Base-by-base conservation (phyloP, 257 asterid species). In the Mentha longifolia region DNA sequence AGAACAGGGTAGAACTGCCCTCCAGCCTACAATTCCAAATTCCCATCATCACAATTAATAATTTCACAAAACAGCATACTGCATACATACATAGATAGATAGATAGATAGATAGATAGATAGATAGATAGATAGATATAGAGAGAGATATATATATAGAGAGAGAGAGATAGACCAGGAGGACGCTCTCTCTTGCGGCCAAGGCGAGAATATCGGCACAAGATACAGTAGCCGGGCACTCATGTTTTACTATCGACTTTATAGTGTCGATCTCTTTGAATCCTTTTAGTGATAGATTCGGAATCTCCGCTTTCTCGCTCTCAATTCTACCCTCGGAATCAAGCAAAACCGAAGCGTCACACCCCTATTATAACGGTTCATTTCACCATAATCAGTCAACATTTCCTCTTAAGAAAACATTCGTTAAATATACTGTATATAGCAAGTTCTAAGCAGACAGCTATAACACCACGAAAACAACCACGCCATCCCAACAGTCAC, bases 301-400 rank as follows among this genome's bases (percentile, higher is more conserved):
- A n/a, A n/a, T n/a, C n/a, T n/a, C n/a, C n/a, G n/a, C n/a, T n/a
- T n/a, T n/a, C n/a, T 92, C 97, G 31, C 86, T 83, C 12, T 61
- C 72, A 5, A 76, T 69, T 46, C 77, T 86, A 41, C 81, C 83
- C 56, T 56, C 74, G 7, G 89, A 30, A 39, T 90, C 95, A 80
- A 92, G 79, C 70, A 92, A 74, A 61, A 92, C 68, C 9, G 98
- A 88, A 25, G 89, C 98, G 59, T 92, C 98, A 66, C 97, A 90
- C 0, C 95, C 97, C 97, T 91, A 45, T n/a, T n/a, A 64, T n/a
- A 19, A 42, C 59, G 19, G 37, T 28, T 25, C 45, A 50, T 54
- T 65, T 42, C 3, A 33, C 55, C 43, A 7, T 56, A 30, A 41
- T 6, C 52, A 49, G 20, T 22, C 16, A 14, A n/a, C n/a, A n/a